A percentile compares a stretch with the other conserved stretches of the same genome.
These are phyloP conservation scores for Suillus hirtellus DNA, from an alignment of 768 basidiomycete species.

Conservation along the genomic window DNA sequence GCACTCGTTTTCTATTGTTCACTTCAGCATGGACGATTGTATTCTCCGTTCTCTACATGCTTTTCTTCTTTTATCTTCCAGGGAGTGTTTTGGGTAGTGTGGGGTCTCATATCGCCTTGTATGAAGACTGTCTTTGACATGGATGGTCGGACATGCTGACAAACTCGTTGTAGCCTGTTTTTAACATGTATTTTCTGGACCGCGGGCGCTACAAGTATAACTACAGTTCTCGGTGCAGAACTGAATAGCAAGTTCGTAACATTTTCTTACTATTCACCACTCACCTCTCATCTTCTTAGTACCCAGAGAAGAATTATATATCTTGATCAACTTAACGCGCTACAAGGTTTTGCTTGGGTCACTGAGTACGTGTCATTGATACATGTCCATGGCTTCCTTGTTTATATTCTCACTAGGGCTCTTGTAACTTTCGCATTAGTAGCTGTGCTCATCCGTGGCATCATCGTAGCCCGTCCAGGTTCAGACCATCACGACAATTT, in stretches of 20 bases:
- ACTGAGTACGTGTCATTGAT: conserved; percentile 51
- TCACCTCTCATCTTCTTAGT: conserved; percentile 18
- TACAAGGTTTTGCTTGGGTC: conserved; percentile 75
- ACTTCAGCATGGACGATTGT: conserved; percentile 68
- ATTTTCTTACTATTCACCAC: not conserved
- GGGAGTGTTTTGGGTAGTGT: conserved; percentile 58
- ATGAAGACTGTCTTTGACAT: conserved; percentile 28
- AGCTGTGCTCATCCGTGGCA: conserved; percentile 58
- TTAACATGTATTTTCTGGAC: conserved; percentile 83
- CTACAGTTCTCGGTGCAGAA: conserved; percentile 65
- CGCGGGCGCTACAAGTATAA: conserved; percentile 70
- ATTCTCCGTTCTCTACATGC: conserved; percentile 49
- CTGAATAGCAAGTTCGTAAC: conserved; percentile 62
- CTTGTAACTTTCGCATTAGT: conserved; percentile 62
- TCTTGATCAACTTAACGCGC: conserved; percentile 75
- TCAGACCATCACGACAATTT: too few relatives aligned
- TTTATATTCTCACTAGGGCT: conserved; percentile 45
- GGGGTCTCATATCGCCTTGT: conserved; percentile 32
- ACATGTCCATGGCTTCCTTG: not conserved
- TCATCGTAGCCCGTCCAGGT: conserved; percentile 51
- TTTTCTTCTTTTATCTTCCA: conserved; percentile 43
- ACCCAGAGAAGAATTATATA: conserved; percentile 52
- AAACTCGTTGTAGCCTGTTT: conserved; percentile 43
- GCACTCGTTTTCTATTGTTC: conserved; percentile 70
- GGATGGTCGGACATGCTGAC: conserved; percentile 2